phyloP scores from a whole-genome alignment of 257 asterid genomes.

The Przewalskia tangutica region DNA sequence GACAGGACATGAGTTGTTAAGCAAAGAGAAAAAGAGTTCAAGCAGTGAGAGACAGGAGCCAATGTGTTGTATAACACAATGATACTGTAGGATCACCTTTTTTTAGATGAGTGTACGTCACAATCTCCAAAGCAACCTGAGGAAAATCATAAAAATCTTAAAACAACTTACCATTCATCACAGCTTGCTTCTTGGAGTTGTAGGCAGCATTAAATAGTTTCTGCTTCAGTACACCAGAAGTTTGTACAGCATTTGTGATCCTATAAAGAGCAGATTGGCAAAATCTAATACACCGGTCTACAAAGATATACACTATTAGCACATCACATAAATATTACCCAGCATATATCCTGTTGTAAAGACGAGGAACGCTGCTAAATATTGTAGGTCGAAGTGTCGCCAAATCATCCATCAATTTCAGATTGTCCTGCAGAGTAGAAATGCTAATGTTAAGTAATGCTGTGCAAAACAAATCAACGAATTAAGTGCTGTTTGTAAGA shows the following conservation, averaged over 20 bases:
- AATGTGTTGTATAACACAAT: background rate
- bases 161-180: constrained; percentile 57
- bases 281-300: constrained; percentile 11
- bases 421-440: constrained; percentile 55
- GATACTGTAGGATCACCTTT: background rate
- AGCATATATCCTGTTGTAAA: constrained; percentile 92
- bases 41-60: background rate
- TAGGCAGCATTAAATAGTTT: constrained; percentile 85
- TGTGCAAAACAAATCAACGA: background rate
- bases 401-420: constrained; percentile 91
- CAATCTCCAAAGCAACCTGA: background rate
- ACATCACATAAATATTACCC: constrained; percentile 43
- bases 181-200: constrained; percentile 83
- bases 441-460: background rate
- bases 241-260: constrained; percentile 71
- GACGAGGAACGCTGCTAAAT: constrained; percentile 95
- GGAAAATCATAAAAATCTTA: constrained; percentile 1
- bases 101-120: background rate
- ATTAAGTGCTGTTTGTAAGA: background rate
- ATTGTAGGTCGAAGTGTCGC: constrained; percentile 83
- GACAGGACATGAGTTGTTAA: background rate
- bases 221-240: constrained; percentile 74
- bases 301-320: constrained; percentile 1
- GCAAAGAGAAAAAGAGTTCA: background rate
- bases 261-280: constrained; percentile 22